Percentiles rank a stretch among this genome's conserved stretches.
Evolutionary conservation across 176 grass and related monocot species (phyloP).

Genomic region (Hsuehochloa calcarea): DNA sequence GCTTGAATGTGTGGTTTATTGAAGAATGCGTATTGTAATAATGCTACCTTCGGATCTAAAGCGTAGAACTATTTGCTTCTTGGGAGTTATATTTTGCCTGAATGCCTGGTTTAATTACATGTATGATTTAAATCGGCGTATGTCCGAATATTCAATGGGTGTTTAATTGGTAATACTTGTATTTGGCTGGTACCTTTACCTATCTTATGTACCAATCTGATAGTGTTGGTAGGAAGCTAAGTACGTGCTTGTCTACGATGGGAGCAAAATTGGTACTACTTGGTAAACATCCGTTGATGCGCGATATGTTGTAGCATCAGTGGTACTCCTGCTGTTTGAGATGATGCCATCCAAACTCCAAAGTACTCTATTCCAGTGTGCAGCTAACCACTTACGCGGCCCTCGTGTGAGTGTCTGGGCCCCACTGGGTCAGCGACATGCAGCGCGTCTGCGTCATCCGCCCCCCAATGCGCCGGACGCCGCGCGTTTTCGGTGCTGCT

Average conservation of each 20-base stretch:
- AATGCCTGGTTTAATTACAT: not conserved
- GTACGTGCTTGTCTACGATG: not conserved
- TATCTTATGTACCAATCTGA: not conserved
- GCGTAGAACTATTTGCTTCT: not conserved
- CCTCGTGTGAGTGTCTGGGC: not conserved
- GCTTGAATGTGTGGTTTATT: not conserved
- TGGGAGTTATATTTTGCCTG: not conserved
- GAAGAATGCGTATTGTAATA: not conserved
- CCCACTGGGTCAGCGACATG: not conserved
- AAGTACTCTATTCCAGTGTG: too few species aligned
- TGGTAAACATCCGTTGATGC: too few species aligned
- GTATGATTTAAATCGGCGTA: not conserved
- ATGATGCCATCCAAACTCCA: too few species aligned
- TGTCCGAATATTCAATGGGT: not conserved
- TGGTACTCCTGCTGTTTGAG: too few species aligned
- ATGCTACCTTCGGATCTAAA: not conserved
- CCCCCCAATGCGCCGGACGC: not conserved
- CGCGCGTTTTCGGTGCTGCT: conserved; percentile 12
- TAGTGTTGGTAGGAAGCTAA: not conserved
- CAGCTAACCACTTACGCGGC: too few species aligned
- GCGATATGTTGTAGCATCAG: too few species aligned
- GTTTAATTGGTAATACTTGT: not conserved
- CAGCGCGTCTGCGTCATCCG: not conserved
- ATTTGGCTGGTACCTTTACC: not conserved
- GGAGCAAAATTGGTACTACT: not conserved